These are phyloP conservation scores for Saccharomycopsis oosterbeekiorum DNA, from an alignment of 805 yeast species.

Conservation along the genomic window DNA sequence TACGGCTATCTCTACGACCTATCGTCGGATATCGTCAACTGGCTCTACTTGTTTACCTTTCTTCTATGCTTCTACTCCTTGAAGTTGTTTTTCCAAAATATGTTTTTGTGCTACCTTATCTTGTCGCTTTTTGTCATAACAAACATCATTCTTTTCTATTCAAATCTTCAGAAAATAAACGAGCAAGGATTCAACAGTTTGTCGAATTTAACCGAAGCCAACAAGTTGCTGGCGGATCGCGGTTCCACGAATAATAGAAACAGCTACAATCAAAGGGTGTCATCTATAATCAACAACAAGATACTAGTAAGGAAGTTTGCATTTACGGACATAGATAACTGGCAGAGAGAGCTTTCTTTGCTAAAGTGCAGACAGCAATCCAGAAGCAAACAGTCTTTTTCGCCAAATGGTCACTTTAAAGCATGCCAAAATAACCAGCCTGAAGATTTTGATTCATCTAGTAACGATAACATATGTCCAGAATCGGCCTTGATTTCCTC, in stretches of 20 bases:
- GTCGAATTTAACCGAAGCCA: background rate
- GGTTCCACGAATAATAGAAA: background rate
- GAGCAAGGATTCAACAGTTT: constrained; percentile 5
- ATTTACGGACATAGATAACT: constrained; percentile 14
- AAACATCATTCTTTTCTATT: constrained; percentile 5
- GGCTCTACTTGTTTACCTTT: constrained; percentile 14
- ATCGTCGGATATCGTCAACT: constrained; percentile 5
- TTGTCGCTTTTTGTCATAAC: constrained; percentile 10
- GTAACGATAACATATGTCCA: constrained; percentile 25
- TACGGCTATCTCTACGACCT: background rate
- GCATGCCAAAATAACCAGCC: background rate
- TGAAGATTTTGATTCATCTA: background rate
- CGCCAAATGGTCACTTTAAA: background rate
- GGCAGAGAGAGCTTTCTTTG: constrained; percentile 14
- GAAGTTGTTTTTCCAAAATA: constrained; percentile 14
- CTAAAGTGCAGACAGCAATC: constrained; percentile 2
- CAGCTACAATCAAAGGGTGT: background rate
- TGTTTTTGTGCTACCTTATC: constrained; percentile 16
- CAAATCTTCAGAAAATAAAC: constrained; percentile 15
- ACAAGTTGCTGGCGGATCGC: background rate
- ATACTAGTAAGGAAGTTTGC: constrained; percentile 11
- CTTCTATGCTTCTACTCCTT: constrained; percentile 12
- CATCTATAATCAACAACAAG: background rate
- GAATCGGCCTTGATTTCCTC: constrained; percentile 46
- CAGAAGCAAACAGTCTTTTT: constrained; percentile 3